Percentiles rank a stretch among this genome's conserved stretches.
Conservation (phyloP, 2,329 filamentous ascomycete species). For the Arachnopeziza araneosa region DNA sequence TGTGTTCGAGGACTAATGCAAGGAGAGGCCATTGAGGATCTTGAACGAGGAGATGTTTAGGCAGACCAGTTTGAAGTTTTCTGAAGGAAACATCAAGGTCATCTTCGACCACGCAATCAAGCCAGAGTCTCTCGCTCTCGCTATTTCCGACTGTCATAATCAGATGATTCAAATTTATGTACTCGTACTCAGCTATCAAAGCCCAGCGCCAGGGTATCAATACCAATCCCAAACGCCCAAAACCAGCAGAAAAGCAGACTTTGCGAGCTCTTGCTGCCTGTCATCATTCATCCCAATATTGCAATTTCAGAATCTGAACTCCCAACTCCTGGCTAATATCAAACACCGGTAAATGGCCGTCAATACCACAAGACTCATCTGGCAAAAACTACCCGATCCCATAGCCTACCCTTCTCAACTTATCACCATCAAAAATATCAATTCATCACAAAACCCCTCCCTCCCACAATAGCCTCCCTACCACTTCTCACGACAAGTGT, state of each 20-base stretch:
- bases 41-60: background rate
- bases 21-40: conserved; percentile 3
- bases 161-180: too few species aligned
- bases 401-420: background rate
- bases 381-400: background rate
- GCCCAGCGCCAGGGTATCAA: too few species aligned
- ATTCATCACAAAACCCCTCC: background rate
- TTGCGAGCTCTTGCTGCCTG: too few species aligned
- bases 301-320: background rate
- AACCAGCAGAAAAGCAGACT: too few species aligned
- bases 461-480: background rate
- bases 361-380: background rate
- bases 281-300: too few species aligned
- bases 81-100: background rate
- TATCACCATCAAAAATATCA: background rate
- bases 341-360: background rate
- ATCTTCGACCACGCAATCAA: too few species aligned
- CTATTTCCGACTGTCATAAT: too few species aligned
- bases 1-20: conserved; percentile 17
- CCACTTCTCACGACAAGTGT: background rate
- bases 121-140: too few species aligned
- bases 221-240: too few species aligned
- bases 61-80: background rate
- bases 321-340: background rate
- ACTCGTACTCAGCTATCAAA: too few species aligned